A percentile compares a stretch with the other conserved stretches of the same genome.
phyloP scores from a whole-genome alignment of 2,329 filamentous ascomycete species.

The Ascocoryne sarcoides region DNA sequence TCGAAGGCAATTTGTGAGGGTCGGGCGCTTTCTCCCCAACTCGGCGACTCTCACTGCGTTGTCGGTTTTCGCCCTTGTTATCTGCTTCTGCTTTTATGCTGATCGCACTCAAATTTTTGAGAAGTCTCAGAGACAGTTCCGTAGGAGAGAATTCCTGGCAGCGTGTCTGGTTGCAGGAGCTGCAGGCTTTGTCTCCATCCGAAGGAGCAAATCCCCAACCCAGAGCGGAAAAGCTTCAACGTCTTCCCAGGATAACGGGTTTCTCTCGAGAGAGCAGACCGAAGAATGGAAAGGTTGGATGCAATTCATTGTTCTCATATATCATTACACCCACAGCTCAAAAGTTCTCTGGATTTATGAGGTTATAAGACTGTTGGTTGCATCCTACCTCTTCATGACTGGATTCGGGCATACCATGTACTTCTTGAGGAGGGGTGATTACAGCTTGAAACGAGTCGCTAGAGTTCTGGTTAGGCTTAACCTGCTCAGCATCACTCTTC shows the following conservation, averaged over 20 bases:
- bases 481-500: conserved; percentile 42
- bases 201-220: conserved; percentile 9
- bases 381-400: conserved; percentile 53
- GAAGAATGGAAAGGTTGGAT: conserved; percentile 62
- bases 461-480: conserved; percentile 49
- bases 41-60: conserved; percentile 16
- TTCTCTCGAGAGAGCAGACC: conserved; percentile 46
- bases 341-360: conserved; percentile 43
- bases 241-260: conserved; percentile 26
- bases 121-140: conserved; percentile 41
- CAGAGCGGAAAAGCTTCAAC: conserved; percentile 2
- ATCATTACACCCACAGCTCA: conserved; percentile 49
- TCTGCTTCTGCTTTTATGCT: conserved; percentile 40
- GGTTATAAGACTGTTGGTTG: conserved; percentile 43
- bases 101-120: conserved; percentile 46
- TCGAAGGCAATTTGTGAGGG: conserved; percentile 7
- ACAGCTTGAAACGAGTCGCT: conserved; percentile 43
- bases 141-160: conserved; percentile 27
- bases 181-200: conserved; percentile 27
- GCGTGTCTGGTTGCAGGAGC: conserved; percentile 22
- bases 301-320: conserved; percentile 47
- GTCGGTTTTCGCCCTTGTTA: conserved; percentile 15
- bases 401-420: conserved; percentile 53
- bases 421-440: conserved; percentile 48
- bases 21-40: conserved; percentile 15